Conservation (phyloP, 2,329 filamentous ascomycete species). For the Xylariaceae sp. region DNA sequence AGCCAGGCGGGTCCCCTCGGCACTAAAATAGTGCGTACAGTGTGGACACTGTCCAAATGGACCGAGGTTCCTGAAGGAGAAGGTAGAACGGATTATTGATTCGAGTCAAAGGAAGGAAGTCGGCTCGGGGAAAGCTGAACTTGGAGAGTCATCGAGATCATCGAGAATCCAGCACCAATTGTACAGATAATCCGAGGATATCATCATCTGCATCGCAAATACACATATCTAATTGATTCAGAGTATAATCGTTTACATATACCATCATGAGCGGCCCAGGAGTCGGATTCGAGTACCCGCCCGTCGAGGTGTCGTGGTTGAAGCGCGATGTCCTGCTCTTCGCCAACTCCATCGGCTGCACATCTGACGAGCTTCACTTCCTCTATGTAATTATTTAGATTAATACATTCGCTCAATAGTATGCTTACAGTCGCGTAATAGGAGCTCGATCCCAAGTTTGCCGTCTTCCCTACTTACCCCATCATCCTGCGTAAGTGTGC, state of each 20-base stretch:
- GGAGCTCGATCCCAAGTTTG: conserved; percentile 83
- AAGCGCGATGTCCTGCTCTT: conserved; percentile 88
- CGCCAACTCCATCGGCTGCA: conserved; percentile 81
- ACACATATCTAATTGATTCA: background rate
- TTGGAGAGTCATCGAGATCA: no score
- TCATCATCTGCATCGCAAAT: no score
- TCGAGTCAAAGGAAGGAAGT: background rate
- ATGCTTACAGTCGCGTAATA: conserved; percentile 33
- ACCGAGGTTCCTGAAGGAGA: background rate
- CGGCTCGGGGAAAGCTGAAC: no score
- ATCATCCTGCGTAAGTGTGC: conserved; percentile 63
- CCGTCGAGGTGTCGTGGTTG: conserved; percentile 72
- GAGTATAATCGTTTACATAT: background rate
- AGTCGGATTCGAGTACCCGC: conserved; percentile 74
- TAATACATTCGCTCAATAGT: no score
- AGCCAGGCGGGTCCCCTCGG: background rate
- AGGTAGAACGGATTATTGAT: background rate
- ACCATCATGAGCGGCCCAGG: conserved; percentile 45
- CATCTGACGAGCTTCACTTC: conserved; percentile 83
- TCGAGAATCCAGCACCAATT: no score
- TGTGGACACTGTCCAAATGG: background rate
- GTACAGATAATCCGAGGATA: no score
- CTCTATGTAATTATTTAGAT: conserved; percentile 58
- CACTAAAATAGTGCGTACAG: background rate
- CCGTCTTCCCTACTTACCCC: conserved; percentile 84